Evolutionary conservation across 2,329 filamentous ascomycete species (phyloP).

Genomic region (Penicillium rolfsii): DNA sequence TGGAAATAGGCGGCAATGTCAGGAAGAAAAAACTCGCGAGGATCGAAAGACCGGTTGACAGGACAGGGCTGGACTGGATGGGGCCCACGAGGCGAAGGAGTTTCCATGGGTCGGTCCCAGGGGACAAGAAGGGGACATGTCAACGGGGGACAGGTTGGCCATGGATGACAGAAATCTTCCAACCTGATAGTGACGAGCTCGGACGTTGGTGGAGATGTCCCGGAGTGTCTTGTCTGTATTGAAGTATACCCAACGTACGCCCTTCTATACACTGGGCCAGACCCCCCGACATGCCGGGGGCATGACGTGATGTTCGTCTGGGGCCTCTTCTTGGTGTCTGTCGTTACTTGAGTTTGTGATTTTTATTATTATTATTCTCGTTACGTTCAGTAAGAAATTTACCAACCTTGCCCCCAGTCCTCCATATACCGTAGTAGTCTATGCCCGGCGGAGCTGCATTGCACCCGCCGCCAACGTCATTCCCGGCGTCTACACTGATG

Average conservation of each 20-base stretch:
- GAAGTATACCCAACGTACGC: background rate
- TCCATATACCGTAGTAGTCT: too few species aligned
- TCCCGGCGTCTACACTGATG: background rate
- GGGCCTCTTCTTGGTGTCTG: too few species aligned
- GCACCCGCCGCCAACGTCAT: slow-evolving; percentile 32
- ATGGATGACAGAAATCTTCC: background rate
- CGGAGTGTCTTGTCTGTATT: background rate
- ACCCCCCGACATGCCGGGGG: background rate
- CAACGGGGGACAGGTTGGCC: background rate
- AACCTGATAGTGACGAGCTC: background rate
- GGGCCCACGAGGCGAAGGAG: slow-evolving; percentile 9
- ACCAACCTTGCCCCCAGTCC: background rate
- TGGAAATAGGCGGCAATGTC: background rate
- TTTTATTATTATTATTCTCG: background rate
- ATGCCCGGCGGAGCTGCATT: slow-evolving; percentile 3
- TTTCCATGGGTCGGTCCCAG: slow-evolving; percentile 23
- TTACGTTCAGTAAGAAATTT: background rate
- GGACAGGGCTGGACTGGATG: slow-evolving; percentile 5
- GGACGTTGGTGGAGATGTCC: background rate
- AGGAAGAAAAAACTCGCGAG: background rate
- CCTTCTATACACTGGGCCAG: background rate
- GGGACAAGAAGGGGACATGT: background rate
- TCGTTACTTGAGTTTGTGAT: background rate
- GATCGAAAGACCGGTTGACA: background rate
- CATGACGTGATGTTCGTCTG: slow-evolving; percentile 7